Evolutionary conservation across 2,329 filamentous ascomycete genomes (phyloP).

Genomic region (Zymoseptoria passerinii): DNA sequence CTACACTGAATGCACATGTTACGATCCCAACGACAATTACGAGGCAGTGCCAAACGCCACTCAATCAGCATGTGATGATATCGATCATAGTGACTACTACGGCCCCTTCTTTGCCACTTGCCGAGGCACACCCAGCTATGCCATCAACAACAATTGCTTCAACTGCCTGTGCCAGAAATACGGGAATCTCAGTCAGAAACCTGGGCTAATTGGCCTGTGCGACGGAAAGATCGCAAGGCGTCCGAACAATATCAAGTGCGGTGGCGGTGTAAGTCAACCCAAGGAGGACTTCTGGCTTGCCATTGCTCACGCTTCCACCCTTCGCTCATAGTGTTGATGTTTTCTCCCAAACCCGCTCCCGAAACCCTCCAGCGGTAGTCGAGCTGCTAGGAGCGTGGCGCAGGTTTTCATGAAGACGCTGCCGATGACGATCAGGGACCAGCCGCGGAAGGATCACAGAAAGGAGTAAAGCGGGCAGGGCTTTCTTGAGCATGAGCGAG

Average conservation of each 20-base stretch:
- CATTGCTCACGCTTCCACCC: background rate
- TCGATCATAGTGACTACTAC: background rate
- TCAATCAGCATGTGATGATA: background rate
- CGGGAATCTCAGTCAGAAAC: too few species aligned
- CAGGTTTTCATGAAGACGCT: constrained; percentile 4
- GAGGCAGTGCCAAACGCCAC: background rate
- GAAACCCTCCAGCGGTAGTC: constrained; percentile 2
- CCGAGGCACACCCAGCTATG: background rate
- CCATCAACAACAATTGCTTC: background rate
- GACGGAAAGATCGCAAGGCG: too few species aligned
- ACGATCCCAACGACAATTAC: background rate
- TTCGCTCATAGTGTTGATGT: background rate
- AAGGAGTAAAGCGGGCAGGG: constrained; percentile 3
- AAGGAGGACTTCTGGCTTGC: background rate
- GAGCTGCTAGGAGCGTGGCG: constrained; percentile 3
- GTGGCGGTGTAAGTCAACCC: background rate
- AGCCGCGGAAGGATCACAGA: background rate
- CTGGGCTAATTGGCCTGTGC: background rate
- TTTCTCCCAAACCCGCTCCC: background rate
- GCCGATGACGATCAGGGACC: constrained; percentile 5
- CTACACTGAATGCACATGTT: background rate
- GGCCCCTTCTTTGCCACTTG: background rate
- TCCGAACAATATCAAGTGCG: background rate
- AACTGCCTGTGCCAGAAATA: background rate
- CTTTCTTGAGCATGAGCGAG: constrained; percentile 7